These are phyloP conservation scores for Lichtheimia ramosa DNA, from an alignment of 371 early-diverging fungal genomes.

Conservation along the genomic window DNA sequence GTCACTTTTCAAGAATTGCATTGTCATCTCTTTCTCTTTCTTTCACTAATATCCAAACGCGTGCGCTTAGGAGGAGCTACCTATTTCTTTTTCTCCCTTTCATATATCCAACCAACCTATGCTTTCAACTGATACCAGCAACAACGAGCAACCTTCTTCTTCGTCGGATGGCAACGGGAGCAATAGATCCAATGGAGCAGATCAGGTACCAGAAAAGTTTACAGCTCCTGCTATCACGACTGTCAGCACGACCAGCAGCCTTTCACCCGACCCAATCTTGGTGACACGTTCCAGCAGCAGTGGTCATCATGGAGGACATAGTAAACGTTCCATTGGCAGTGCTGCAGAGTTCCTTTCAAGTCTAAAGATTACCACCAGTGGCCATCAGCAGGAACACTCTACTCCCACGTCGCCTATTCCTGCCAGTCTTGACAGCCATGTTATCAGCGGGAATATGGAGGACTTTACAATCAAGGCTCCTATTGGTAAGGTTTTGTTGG, in stretches of 20 bases:
- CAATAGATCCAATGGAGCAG: not conserved
- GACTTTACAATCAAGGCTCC: slow-evolving; percentile 38
- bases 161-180: no score
- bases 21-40: no score
- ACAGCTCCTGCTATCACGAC: not conserved
- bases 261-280: not conserved
- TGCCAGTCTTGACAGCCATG: slow-evolving; percentile 3
- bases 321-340: not conserved
- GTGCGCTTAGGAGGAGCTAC: no score
- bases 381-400: slow-evolving; percentile 3
- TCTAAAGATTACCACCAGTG: not conserved
- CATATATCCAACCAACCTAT: no score
- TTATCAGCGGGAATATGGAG: slow-evolving; percentile 24
- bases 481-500: slow-evolving; percentile 33
- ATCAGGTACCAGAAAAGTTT: not conserved
- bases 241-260: not conserved
- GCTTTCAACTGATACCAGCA: no score
- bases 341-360: not conserved
- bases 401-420: slow-evolving; percentile 13
- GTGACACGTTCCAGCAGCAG: not conserved
- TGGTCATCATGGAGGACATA: not conserved
- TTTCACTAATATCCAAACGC: no score
- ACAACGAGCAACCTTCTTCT: no score
- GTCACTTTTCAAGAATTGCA: no score
- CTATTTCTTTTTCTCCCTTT: no score